These are phyloP conservation scores for Fonsecaea monophora DNA, from an alignment of 2,329 filamentous ascomycete genomes.

Conservation along the genomic window DNA sequence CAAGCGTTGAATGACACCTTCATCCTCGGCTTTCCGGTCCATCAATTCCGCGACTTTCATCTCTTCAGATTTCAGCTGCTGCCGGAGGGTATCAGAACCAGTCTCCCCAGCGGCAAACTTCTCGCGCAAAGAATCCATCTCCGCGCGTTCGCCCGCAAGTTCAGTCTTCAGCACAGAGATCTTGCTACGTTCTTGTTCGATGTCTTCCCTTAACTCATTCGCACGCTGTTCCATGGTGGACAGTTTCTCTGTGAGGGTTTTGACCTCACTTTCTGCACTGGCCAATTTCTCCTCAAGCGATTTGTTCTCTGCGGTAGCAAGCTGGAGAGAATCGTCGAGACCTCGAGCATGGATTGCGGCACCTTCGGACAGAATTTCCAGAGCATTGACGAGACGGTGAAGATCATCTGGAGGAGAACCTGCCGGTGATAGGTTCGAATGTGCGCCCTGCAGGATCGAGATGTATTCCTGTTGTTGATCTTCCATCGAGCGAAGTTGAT, in stretches of 20 bases:
- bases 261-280: conserved; percentile 65
- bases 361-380: conserved; percentile 65
- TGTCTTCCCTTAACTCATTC: conserved; percentile 62
- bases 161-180: conserved; percentile 57
- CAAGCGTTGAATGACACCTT: conserved; percentile 75
- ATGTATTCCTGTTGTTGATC: conserved; percentile 61
- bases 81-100: conserved; percentile 78
- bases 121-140: conserved; percentile 71
- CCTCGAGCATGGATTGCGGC: conserved; percentile 66
- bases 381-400: conserved; percentile 64
- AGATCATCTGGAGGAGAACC: conserved; percentile 63
- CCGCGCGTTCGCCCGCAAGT: conserved; percentile 70
- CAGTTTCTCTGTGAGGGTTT: conserved; percentile 58
- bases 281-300: conserved; percentile 62
- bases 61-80: conserved; percentile 77
- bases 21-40: conserved; percentile 74
- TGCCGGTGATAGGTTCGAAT: conserved; percentile 64
- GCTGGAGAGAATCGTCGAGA: conserved; percentile 64
- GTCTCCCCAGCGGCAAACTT: conserved; percentile 83
- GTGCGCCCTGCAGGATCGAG: conserved; percentile 64
- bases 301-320: conserved; percentile 70
- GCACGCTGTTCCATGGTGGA: conserved; percentile 59
- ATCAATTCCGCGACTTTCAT: conserved; percentile 70
- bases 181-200: conserved; percentile 57
- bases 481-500: conserved; percentile 59